Evolutionary conservation across 192 early-diverging fungal genomes (phyloP), one percentile per base, ranked within the genome.

Genomic region (Entophlyctis luteolus): DNA sequence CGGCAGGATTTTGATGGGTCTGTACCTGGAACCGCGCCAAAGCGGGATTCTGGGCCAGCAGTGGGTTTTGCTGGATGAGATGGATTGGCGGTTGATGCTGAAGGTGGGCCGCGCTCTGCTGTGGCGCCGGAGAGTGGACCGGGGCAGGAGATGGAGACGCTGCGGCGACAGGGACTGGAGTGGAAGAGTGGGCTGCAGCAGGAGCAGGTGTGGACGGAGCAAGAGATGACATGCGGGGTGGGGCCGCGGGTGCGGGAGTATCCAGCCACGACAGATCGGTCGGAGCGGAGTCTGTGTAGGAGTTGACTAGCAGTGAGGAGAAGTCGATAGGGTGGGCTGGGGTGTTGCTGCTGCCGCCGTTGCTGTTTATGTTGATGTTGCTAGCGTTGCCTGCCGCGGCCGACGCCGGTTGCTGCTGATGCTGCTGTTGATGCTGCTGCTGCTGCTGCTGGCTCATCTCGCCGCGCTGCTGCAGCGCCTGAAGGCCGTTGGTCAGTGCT

Each of bases 301-400:
- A n/a, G 35, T 46, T 60, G 4, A 28, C 47, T 12, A 63, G 60
- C 4, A 66, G 6, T 14, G 63, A 48, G 4, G 63, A 35, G 42
- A 66, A 66, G 52, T 66, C 63, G 63, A 66, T 16, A 18, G 12
- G 38, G 37, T 53, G 50, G 10, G 16, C 25, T 23, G 57, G 16
- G n/a, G 25, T 16, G 4, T 16, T n/a, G n/a, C 8, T 22, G 4
- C 4, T 42, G 23, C 37, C 14, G 4, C 37, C 35, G 18, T 4
- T 25, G 14, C 37, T 4, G 5, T 6, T 59, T n/a, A 10, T n/a
- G 6, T 6, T 6, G 14, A 23, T 20, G 49, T 52, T 52, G 8
- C 49, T 25, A 8, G 10, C 12, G 14, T 12, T 20, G 8, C 22
- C 22, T 23, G 12, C 23, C 20, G 27, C 16, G 8, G 37, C 57